These are phyloP conservation scores for Chaetomium globosum DNA, from an alignment of 2,329 filamentous ascomycete species.

Conservation along the genomic window DNA sequence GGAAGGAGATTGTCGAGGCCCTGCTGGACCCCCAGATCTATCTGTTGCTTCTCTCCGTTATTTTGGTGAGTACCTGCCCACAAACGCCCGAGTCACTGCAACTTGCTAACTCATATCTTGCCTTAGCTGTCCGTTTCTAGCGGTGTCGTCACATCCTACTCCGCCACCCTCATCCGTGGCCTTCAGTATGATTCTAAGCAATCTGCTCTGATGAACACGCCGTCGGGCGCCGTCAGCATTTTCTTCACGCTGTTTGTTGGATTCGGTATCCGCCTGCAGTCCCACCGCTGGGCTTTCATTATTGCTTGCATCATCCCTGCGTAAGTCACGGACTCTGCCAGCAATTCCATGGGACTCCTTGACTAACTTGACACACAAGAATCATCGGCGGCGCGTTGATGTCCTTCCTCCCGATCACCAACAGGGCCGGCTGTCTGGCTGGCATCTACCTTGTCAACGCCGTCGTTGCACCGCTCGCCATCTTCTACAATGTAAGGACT, in stretches of 20 bases:
- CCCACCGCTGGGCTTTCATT: constrained; percentile 55
- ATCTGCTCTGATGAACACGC: constrained; percentile 58
- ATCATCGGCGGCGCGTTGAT: constrained; percentile 55
- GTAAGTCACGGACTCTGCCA: constrained; percentile 38
- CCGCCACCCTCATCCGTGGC: constrained; percentile 54
- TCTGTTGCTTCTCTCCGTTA: constrained; percentile 52
- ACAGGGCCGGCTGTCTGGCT: constrained; percentile 51
- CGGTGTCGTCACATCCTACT: constrained; percentile 59
- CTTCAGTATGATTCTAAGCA: constrained; percentile 51
- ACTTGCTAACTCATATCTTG: constrained; percentile 30
- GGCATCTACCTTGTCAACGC: constrained; percentile 57
- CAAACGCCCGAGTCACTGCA: background rate
- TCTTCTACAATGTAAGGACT: constrained; percentile 50
- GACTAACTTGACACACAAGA: constrained; percentile 33
- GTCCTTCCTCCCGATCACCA: constrained; percentile 53
- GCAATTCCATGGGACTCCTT: background rate
- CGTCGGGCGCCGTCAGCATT: constrained; percentile 56
- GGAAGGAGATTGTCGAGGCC: constrained; percentile 56
- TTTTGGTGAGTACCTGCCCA: constrained; percentile 46
- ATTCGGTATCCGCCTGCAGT: constrained; percentile 49
- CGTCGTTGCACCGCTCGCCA: constrained; percentile 49
- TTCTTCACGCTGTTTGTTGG: constrained; percentile 54
- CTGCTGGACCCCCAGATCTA: constrained; percentile 56
- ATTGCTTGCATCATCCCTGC: constrained; percentile 53
- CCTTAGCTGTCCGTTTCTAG: constrained; percentile 52